Evolutionary conservation across 164 flowering plant genomes (phyloP), one percentile per base, ranked within the genome.

Genomic region (Aristolochia contorta): DNA sequence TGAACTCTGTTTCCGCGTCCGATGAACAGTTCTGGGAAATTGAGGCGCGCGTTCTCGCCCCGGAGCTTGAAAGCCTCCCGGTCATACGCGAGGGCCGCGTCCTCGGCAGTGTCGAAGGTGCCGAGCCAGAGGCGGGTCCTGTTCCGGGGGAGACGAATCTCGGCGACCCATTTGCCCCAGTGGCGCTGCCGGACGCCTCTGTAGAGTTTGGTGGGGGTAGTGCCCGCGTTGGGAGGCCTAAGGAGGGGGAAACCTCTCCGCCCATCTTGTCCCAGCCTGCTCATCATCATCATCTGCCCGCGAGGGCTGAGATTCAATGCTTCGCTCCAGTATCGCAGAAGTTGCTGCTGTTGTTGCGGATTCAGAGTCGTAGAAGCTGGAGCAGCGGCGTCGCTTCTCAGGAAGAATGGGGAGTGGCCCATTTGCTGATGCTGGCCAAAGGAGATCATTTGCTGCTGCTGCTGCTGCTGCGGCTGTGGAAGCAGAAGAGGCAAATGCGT

Each of bases 121-220:
- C 98, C 98, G 0, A 92, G 93, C 98, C 98, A 92, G 56, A 92
- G 92, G 41, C 98, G 92, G 16, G 95, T 85, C 52, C 98, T 64
- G 75, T 89, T 82, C 16, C 84, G 79, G 51, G 98, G 96, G 18
- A 89, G 89, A 13, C 98, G 89, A 70, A 89, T 92, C 66, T 93
- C 98, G 5, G 97, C 97, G 6, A 90, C 98, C 98, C 97, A 90
- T 76, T 93, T 90, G 15, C 98, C 97, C 98, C 98, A 92, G 69
- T 89, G 98, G 32, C 98, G 69, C 66, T 92, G 98, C 69, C 96
- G 80, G 24, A 92, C 98, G 56, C 98, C 98, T 63, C 98, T 67
- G 74, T 92, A 92, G 1, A 92, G 87, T 81, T 87, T 92, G 16
- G 88, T 85, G 0, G n/a, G n/a, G n/a, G 86, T 47, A 18, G 79